Percentiles rank a stretch among this genome's conserved stretches.
phyloP scores from a whole-genome alignment of 495 filamentous ascomycete species.

The Bacidia rubella region DNA sequence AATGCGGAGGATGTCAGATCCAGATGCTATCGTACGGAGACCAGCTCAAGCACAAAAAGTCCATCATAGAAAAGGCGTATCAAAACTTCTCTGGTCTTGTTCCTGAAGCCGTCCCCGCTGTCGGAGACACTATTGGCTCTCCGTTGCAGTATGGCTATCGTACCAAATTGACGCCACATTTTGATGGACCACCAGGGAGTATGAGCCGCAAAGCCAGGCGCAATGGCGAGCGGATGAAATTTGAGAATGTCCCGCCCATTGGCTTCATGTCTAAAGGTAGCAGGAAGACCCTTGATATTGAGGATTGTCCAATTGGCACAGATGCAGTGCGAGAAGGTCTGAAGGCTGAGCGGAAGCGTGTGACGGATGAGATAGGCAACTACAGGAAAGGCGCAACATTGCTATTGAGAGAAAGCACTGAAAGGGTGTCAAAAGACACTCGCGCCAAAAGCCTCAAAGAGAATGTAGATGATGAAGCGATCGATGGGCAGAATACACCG shows the following conservation, averaged over 20 bases:
- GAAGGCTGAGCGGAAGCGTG: constrained; percentile 54
- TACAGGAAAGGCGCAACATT: constrained; percentile 79
- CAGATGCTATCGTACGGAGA: constrained; percentile 88
- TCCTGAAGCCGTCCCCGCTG: constrained; percentile 57
- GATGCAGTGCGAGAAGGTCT: constrained; percentile 67
- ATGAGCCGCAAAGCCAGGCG: constrained; percentile 29
- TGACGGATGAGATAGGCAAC: constrained; percentile 51
- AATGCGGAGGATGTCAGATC: constrained; percentile 88
- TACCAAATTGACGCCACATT: constrained; percentile 94
- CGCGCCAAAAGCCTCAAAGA: too few species aligned
- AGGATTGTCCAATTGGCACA: constrained; percentile 93
- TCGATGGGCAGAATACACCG: constrained; percentile 11
- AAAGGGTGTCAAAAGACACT: constrained; percentile 35
- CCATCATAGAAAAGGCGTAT: constrained; percentile 84
- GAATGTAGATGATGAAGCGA: too few species aligned
- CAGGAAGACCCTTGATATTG: constrained; percentile 69
- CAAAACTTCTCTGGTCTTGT: constrained; percentile 74
- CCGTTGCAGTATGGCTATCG: constrained; percentile 86
- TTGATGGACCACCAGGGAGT: constrained; percentile 50
- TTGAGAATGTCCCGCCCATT: constrained; percentile 55
- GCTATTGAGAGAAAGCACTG: constrained; percentile 73
- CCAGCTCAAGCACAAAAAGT: constrained; percentile 72
- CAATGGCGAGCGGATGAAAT: constrained; percentile 24
- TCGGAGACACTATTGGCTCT: constrained; percentile 76
- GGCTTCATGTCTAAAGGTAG: constrained; percentile 80